Base-by-base conservation (phyloP, 345 rosid species). In the Orychophragmus violaceus region DNA sequence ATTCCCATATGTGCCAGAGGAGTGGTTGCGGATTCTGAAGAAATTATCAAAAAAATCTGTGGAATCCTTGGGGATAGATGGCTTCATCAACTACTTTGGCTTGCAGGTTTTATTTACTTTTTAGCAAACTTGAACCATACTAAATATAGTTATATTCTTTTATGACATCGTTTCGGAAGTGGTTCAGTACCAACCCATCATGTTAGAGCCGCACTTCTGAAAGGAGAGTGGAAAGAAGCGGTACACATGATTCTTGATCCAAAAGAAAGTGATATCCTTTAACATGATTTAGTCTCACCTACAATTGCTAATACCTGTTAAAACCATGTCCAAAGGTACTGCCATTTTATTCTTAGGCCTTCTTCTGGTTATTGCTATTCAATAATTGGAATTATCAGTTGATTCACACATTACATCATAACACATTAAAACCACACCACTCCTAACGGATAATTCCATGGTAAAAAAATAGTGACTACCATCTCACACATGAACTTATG, bases 181-280 rank as follows among this genome's bases (percentile, higher is more conserved):
- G 95, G 97, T 74, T 87, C 90, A 52, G 79, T 91, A 69, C 93
- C 99, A 64, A 94, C 99, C 24, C 91, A 94, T 79, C 83, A 82
- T 74, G 62, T 91, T 62, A 97, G 99, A 57, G 91, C 95, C 21
- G 83, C 87, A 63, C 76, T 94, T 76, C 78, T 91, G 37, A 81
- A 81, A 67, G 99, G 97, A 80, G 99, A 94, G 65, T 94, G 99
- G 99, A 78, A 82, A 82, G 78, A 66, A 72, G 96, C 91, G 3
- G 86, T 85, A 32, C 79, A 73, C 79, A 74, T 84, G 89, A 85
- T 91, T 78, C 99, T 94, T 71, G 85, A 94, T 81, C 99, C 97
- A 50, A 88, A 96, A 78, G 91, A 88, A 71, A 93, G 86, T 64
- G 99, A 94, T 94, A 94, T 94, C 97, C 99, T 91, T 81, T 70